These are phyloP conservation scores for Apodospora peruviana DNA, from an alignment of 495 filamentous ascomycete genomes.

Conservation along the genomic window DNA sequence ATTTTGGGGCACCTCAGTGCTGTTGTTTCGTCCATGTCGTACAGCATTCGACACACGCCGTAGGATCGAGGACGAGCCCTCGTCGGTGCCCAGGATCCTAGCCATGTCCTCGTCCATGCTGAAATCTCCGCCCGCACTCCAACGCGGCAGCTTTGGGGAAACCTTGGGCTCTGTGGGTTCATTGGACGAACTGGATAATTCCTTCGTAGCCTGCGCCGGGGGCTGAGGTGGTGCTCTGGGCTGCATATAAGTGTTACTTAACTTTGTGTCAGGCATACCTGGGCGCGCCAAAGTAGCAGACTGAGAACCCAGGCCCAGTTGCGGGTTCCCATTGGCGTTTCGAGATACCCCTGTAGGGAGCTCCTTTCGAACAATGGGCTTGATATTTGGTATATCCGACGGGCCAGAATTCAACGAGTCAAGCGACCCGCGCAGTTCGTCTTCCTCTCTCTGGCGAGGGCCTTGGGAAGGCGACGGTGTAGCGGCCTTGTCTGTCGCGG, in stretches of 20 bases:
- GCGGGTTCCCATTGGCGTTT: conserved; percentile 38
- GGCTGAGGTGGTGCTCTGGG: conserved; percentile 57
- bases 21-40: conserved; percentile 87
- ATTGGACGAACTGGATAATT: conserved; percentile 46
- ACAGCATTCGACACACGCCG: conserved; percentile 88
- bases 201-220: conserved; percentile 49
- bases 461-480: conserved; percentile 48
- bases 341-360: conserved; percentile 30
- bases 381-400: conserved; percentile 23
- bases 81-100: conserved; percentile 67
- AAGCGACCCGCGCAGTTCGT: conserved; percentile 33
- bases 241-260: conserved; percentile 56
- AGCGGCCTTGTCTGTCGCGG: conserved; percentile 30
- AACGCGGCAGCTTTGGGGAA: conserved; percentile 70
- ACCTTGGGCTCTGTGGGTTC: conserved; percentile 47
- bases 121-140: conserved; percentile 69
- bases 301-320: conserved; percentile 14
- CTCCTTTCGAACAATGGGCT: conserved; percentile 45
- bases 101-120: conserved; percentile 89
- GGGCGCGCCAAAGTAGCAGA: conserved; percentile 17
- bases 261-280: conserved; percentile 34
- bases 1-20: conserved; percentile 46
- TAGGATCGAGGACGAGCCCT: conserved; percentile 67
- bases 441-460: conserved; percentile 40
- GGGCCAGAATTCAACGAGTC: conserved; percentile 27